Base-by-base conservation (phyloP, 176 grass and related monocot species). In the Otatea glauca region DNA sequence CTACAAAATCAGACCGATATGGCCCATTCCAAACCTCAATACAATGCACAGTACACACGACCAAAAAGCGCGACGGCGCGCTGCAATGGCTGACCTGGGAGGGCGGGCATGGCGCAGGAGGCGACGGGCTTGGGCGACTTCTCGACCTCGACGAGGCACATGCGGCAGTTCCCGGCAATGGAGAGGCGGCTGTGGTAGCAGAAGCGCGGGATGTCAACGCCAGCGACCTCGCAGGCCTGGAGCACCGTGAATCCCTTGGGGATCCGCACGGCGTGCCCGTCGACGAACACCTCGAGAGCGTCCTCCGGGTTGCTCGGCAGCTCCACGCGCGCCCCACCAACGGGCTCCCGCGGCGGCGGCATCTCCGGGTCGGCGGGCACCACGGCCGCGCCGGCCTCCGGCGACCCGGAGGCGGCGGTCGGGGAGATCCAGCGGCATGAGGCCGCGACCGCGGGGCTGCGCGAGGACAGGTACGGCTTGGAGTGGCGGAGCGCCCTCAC, bases 61-160 rank as follows among this genome's bases (percentile, higher is more conserved):
- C 58, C 5, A 4, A 11, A 18, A 79, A 89, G n/a, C 7, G 17
- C 1, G 12, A 68, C 20, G 37, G 39, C 42, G 5, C 18, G 38
- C 18, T 37, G 5, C 56, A 4, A 11, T 4, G 24, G 17, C 63
- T 70, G 54, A 95, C 96, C 97, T 76, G 97, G 97, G 17, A 99
- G 85, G 0, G 93, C 93, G 47, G 97, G 97, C 97, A 99, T 99
- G 81, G 97, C 97, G 45, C 97, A 99, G 21, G 97, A 99, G 6
- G 97, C 97, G 18, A 99, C 97, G 74, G 97, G 97, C 89, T 99
- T 99, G 83, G 97, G 97, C 54, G 97, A 99, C 80, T 99, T 99
- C 90, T 99, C 97, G 66, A 99, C 97, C 88, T 99, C 97, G 50
- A 99, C 97, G 47, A 99, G 93, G 81, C 97, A 99, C 97, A 99